Evolutionary conservation across 371 early-diverging fungal species (phyloP).

Genomic region (Syncephalastrum monosporum): DNA sequence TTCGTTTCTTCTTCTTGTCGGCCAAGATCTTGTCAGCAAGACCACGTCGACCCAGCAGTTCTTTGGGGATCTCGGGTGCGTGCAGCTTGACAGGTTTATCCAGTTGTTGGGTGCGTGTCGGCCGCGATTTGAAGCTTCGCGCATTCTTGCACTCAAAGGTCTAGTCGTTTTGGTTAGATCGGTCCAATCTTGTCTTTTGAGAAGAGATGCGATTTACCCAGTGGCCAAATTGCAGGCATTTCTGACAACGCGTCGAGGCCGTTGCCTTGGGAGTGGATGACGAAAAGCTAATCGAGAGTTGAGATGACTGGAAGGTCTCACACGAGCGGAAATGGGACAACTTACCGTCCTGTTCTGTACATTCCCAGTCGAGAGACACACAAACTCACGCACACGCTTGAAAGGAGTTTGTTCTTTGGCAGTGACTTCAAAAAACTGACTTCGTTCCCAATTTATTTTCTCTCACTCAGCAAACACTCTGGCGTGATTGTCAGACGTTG

Average conservation of each 20-base stretch:
- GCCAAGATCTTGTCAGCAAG: constrained; percentile 57
- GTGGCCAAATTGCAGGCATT: constrained; percentile 61
- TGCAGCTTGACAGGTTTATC: constrained; percentile 55
- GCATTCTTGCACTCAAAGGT: constrained; percentile 58
- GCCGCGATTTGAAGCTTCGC: constrained; percentile 54
- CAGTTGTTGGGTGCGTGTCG: constrained; percentile 65
- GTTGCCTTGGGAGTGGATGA: constrained; percentile 38
- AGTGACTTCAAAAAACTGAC: too few relatives aligned
- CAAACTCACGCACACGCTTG: too few relatives aligned
- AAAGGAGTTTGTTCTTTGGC: too few relatives aligned
- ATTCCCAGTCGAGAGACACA: too few relatives aligned
- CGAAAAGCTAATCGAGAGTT: constrained; percentile 21
- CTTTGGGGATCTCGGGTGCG: constrained; percentile 51
- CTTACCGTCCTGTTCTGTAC: too few relatives aligned
- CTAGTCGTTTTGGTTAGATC: constrained; percentile 17
- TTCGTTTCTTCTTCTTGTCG: constrained; percentile 33
- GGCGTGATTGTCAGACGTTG: too few relatives aligned
- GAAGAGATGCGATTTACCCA: constrained; percentile 35
- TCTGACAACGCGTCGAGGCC: constrained; percentile 60
- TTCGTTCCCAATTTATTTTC: too few relatives aligned
- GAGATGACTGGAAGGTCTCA: not conserved
- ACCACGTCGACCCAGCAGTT: constrained; percentile 51
- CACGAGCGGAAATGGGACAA: not conserved
- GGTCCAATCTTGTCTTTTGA: not conserved
- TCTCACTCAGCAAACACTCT: too few relatives aligned